These are phyloP conservation scores for Puccinellia tenuiflora DNA, from an alignment of 176 grass and related monocot genomes.

Conservation along the genomic window DNA sequence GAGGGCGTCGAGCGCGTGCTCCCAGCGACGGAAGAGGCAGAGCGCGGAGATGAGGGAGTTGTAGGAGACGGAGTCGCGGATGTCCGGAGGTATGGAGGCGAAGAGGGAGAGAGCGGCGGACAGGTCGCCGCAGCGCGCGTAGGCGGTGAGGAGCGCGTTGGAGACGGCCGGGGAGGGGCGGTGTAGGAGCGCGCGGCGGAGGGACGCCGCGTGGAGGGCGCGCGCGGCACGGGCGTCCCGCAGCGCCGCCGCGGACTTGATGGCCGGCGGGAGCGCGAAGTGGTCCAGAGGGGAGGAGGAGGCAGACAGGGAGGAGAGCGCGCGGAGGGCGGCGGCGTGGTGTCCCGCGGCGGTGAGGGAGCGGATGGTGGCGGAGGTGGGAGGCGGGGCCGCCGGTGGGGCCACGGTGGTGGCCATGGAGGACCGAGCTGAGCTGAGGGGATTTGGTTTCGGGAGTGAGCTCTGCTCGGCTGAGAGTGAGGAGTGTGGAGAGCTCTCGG, in stretches of 20 bases:
- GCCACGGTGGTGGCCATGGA: constrained; percentile 12
- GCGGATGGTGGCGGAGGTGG: constrained; percentile 32
- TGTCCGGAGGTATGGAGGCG: constrained; percentile 20
- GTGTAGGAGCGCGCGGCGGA: constrained; percentile 23
- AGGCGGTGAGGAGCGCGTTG: constrained; percentile 54
- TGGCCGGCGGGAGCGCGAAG: constrained; percentile 55
- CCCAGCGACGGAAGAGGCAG: constrained; percentile 60
- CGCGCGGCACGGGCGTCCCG: constrained; percentile 11
- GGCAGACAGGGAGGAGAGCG: constrained; percentile 43
- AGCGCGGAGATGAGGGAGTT: constrained; percentile 72
- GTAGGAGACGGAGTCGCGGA: constrained; percentile 50
- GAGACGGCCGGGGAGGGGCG: constrained; percentile 6
- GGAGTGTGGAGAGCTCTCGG: neutral
- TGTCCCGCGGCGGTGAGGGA: constrained; percentile 31
- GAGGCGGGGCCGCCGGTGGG: constrained; percentile 15
- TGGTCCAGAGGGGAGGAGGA: constrained; percentile 33
- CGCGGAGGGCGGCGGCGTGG: constrained; percentile 42
- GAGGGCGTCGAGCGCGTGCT: constrained; percentile 37
- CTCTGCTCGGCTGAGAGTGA: too few relatives aligned
- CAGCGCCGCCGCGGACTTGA: constrained; percentile 41
- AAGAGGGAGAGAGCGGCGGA: constrained; percentile 42
- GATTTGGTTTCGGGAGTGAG: neutral
- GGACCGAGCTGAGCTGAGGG: neutral
- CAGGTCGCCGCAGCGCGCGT: constrained; percentile 51
- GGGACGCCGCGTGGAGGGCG: constrained; percentile 31